These are phyloP conservation scores for Penicillium sp. DNA, from an alignment of 2,329 filamentous ascomycete species.

Conservation along the genomic window DNA sequence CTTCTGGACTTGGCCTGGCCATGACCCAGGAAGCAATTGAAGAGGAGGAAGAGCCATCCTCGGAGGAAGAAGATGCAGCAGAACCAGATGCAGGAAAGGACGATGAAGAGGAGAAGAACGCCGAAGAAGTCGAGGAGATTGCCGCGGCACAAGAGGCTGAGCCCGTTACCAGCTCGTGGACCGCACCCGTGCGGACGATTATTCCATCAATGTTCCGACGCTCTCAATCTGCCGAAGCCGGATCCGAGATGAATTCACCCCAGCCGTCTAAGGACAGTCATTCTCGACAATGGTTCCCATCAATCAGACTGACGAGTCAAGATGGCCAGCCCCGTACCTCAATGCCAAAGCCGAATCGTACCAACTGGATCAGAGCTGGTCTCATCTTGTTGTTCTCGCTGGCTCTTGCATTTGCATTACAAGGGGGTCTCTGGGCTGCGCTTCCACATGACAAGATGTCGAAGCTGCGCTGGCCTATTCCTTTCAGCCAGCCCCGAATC, in stretches of 20 bases:
- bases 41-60: constrained; percentile 29
- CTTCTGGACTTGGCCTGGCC: constrained; percentile 32
- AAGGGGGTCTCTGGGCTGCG: constrained; percentile 6
- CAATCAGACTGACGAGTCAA: neutral
- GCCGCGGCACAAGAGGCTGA: constrained; percentile 3
- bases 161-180: constrained; percentile 7
- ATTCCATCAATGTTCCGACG: constrained; percentile 18
- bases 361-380: constrained; percentile 7
- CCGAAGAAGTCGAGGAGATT: constrained; percentile 14
- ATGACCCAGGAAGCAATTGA: constrained; percentile 28
- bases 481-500: constrained; percentile 1
- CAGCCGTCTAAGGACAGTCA: constrained; percentile 2
- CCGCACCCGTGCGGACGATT: constrained; percentile 25
- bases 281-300: constrained; percentile 5
- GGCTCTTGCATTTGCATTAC: constrained; percentile 8
- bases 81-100: too few relatives aligned
- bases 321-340: neutral
- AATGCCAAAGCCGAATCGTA: neutral
- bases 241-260: neutral
- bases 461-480: constrained; percentile 16
- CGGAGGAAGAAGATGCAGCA: neutral
- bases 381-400: constrained; percentile 12
- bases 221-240: constrained; percentile 4
- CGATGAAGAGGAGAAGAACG: constrained; percentile 9
- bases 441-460: constrained; percentile 8